Conservation (phyloP, 768 basidiomycete genomes). For the Amanita brunnescens region DNA sequence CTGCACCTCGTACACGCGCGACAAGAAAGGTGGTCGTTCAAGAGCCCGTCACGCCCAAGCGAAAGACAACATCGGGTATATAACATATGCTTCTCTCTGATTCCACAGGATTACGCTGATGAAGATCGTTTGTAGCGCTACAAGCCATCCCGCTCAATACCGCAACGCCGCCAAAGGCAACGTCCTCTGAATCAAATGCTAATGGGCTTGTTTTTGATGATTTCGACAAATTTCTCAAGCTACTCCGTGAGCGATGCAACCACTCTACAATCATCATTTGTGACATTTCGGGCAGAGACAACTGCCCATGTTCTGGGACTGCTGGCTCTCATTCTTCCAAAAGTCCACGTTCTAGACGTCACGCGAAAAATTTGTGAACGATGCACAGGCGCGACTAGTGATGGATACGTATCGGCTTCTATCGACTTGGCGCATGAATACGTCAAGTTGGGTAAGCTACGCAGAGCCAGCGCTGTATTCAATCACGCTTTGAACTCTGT, state of each 20-base stretch:
- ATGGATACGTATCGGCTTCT: constrained; percentile 54
- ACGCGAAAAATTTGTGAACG: constrained; percentile 53
- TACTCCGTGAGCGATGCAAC: constrained; percentile 41
- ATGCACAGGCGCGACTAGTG: constrained; percentile 28
- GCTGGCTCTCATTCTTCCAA: constrained; percentile 54
- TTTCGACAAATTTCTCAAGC: constrained; percentile 31
- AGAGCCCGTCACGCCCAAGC: constrained; percentile 37
- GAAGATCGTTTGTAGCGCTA: constrained; percentile 15
- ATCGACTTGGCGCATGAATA: constrained; percentile 76
- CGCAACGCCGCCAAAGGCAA: constrained; percentile 10
- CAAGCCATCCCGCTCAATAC: constrained; percentile 22
- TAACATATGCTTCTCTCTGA: constrained; percentile 4
- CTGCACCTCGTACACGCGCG: constrained; percentile 1
- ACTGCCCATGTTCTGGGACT: constrained; percentile 57
- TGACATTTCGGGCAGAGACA: constrained; percentile 33
- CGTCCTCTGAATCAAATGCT: constrained; percentile 7
- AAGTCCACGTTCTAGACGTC: constrained; percentile 59
- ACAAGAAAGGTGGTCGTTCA: constrained; percentile 11
- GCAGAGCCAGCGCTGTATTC: constrained; percentile 60
- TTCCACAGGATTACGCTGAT: constrained; percentile 5
- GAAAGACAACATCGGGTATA: constrained; percentile 31
- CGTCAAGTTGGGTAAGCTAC: constrained; percentile 62
- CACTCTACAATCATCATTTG: neutral
- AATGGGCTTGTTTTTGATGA: constrained; percentile 26
- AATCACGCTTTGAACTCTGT: constrained; percentile 42